Conservation (phyloP, 2,329 filamentous ascomycete genomes). For the Drechslera avenae region DNA sequence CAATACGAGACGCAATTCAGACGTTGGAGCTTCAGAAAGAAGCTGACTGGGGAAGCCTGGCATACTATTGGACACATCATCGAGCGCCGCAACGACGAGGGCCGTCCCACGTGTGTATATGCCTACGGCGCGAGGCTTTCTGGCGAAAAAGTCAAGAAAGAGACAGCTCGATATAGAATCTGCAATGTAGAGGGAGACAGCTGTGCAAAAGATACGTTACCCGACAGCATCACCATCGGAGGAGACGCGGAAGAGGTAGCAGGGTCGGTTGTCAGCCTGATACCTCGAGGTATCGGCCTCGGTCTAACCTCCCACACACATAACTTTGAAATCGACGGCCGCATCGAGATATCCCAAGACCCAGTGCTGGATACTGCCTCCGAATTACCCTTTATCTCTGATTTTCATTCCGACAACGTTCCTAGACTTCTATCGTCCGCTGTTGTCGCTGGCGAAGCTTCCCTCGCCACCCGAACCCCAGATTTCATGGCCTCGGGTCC, state of each 20-base stretch:
- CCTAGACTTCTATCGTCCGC: too few relatives aligned
- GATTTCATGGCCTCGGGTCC: too few relatives aligned
- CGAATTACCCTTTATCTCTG: too few relatives aligned
- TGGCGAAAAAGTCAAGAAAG: neutral
- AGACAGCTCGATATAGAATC: neutral
- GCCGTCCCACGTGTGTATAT: neutral
- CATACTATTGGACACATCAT: constrained; percentile 20
- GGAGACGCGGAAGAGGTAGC: neutral
- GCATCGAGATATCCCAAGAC: too few relatives aligned
- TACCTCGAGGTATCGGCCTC: neutral
- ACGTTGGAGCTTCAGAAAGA: constrained; percentile 34
- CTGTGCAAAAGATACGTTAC: neutral
- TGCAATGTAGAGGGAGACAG: neutral
- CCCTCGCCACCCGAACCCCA: too few relatives aligned
- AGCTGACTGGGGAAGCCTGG: constrained; percentile 25
- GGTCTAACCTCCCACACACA: too few relatives aligned
- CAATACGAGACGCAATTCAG: constrained; percentile 33
- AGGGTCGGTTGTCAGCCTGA: neutral
- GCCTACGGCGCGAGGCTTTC: neutral
- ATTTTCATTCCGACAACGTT: too few relatives aligned
- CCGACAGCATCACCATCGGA: neutral
- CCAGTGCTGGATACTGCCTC: too few relatives aligned
- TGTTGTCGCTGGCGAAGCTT: too few relatives aligned
- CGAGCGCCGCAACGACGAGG: constrained; percentile 14
- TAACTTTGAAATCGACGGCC: too few relatives aligned